Base-by-base conservation (phyloP, 2,329 filamentous ascomycete genomes). In the Xylariaceae sp. region DNA sequence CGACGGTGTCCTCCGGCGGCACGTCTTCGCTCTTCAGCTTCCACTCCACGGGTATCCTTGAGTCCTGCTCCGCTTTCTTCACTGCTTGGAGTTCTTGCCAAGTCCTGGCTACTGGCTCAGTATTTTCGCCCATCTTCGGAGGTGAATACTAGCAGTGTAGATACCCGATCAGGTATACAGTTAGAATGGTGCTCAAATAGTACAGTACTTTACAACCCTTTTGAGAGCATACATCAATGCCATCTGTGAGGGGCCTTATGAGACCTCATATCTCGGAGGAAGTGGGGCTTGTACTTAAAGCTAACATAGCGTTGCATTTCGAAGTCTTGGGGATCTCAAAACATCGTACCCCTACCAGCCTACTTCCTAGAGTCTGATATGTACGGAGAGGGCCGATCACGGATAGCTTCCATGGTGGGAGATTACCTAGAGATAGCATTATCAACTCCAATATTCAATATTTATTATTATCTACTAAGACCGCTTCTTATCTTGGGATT, bases 11-110 rank as follows among this genome's bases (percentile, higher is more conserved):
- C 19, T 61, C 60, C 6, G 60, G 40, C 4, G 64, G 60, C 2
- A 66, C 44, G 20, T 59, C 37, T 37, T 56, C 60, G 19, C 47
- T 37, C 50, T 63, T 65, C 23, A 66, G 40, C 21, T 61, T 63
- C 64, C 64, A 66, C 53, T 65, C 62, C 18, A 40, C 20, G 3
- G 60, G 64, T 48, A 66, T 65, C 14, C 62, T 58, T 1, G 62
- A 54, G 32, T 60, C 60, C 23, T 29, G 60, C 44, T 66, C 62
- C 23, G 55, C 59, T 18, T 54, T 40, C 51, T 66, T 66, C 2
- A 60, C 59, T 2, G 56, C 62, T 23, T 60, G 54, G 4, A 66
- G 50, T 41, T 66, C 62, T 48, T 62, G 55, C 64, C 64, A 66
- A 23, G 64, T 56, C 41, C 60, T 54, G 20, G 58, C 20, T 9